Conservation (phyloP, 2,329 filamentous ascomycete genomes). For the Colletotrichum euphorbiae region DNA sequence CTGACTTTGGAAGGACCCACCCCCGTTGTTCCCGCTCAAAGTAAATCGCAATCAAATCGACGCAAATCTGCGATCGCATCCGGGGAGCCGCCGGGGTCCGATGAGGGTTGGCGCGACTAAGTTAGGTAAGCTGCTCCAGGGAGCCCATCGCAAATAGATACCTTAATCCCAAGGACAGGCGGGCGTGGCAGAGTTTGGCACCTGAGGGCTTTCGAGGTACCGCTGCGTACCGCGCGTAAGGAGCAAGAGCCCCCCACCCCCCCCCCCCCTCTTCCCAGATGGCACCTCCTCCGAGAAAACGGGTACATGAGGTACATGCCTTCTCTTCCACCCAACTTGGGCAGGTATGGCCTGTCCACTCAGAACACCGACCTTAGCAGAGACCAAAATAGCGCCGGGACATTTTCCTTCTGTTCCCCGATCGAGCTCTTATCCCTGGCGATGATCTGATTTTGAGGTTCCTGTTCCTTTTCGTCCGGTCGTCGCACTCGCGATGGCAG, state of each 20-base stretch:
- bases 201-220: neutral
- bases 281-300: neutral
- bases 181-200: neutral
- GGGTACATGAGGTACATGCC: neutral
- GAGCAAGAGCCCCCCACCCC: slow-evolving; percentile 4
- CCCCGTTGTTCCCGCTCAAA: slow-evolving; percentile 32
- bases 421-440: slow-evolving; percentile 36
- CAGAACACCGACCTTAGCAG: neutral
- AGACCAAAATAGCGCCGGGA: slow-evolving; percentile 33
- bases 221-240: neutral
- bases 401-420: slow-evolving; percentile 36
- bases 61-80: slow-evolving; percentile 39
- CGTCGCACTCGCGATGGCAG: neutral
- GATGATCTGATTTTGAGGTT: slow-evolving; percentile 34
- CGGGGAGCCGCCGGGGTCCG: slow-evolving; percentile 37
- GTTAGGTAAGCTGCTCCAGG: slow-evolving; percentile 23
- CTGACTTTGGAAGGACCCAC: slow-evolving; percentile 20
- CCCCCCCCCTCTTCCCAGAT: neutral
- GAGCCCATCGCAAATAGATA: neutral
- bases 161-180: neutral
- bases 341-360: neutral
- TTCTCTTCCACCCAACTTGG: neutral
- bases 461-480: slow-evolving; percentile 23
- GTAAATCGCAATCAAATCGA: slow-evolving; percentile 40
- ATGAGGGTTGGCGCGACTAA: neutral